These are phyloP conservation scores for Rutstroemia sp. DNA, from an alignment of 2,329 filamentous ascomycete genomes.

Conservation along the genomic window DNA sequence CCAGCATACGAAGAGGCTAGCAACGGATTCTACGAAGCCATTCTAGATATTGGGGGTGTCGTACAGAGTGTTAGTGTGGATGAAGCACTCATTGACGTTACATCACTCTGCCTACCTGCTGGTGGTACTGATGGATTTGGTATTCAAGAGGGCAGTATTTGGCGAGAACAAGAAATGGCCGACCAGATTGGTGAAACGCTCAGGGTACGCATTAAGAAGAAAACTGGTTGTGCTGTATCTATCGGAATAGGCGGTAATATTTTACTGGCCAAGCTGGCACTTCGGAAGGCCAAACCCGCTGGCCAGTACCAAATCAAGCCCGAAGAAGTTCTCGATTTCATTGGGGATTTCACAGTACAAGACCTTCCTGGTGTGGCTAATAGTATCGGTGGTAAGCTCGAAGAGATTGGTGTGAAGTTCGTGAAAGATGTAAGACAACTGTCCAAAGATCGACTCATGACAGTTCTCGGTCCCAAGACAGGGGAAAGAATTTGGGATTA, in stretches of 20 bases:
- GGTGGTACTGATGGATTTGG: conserved; percentile 59
- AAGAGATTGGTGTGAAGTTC: conserved; percentile 73
- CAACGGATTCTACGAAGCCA: conserved; percentile 75
- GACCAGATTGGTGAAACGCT: conserved; percentile 62
- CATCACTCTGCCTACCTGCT: conserved; percentile 56
- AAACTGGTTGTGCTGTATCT: conserved; percentile 81
- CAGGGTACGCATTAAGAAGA: conserved; percentile 61
- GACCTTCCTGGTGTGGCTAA: conserved; percentile 87
- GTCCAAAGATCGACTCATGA: conserved; percentile 67
- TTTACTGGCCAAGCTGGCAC: conserved; percentile 79
- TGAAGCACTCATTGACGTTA: conserved; percentile 84
- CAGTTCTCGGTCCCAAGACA: conserved; percentile 79
- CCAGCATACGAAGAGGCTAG: conserved; percentile 91
- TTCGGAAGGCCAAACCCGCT: conserved; percentile 88
- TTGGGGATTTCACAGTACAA: conserved; percentile 71
- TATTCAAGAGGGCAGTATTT: conserved; percentile 59
- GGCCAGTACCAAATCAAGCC: conserved; percentile 86
- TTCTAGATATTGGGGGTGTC: conserved; percentile 69
- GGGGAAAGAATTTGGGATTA: conserved; percentile 89
- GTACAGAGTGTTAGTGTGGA: conserved; percentile 97
- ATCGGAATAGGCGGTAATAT: conserved; percentile 91
- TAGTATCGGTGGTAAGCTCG: conserved; percentile 79
- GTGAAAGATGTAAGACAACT: conserved; percentile 77
- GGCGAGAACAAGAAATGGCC: conserved; percentile 71
- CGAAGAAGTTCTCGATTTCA: conserved; percentile 67